phyloP scores from a whole-genome alignment of 2,329 filamentous ascomycete species.

The Ophiostoma novo-ulmi region DNA sequence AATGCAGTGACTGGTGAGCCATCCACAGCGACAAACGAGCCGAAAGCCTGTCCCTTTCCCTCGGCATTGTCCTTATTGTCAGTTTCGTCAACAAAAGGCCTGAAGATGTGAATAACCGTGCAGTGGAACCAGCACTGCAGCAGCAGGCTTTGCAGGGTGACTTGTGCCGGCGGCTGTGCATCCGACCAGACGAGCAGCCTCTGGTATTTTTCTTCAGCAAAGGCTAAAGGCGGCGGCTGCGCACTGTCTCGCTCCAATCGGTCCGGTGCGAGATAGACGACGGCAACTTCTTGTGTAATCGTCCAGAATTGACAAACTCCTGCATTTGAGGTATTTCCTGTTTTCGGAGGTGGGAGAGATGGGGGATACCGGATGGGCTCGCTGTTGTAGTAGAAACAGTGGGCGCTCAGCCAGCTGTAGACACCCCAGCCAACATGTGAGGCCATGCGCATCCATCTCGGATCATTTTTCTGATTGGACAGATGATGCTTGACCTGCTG shows the following conservation, averaged over 20 bases:
- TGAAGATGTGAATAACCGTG: conserved; percentile 24
- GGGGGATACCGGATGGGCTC: conserved; percentile 14
- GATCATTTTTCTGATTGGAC: neutral
- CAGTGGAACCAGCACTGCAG: conserved; percentile 27
- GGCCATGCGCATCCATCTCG: conserved; percentile 21
- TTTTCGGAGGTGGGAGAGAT: neutral
- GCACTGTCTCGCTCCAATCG: neutral
- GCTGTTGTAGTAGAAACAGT: conserved; percentile 22
- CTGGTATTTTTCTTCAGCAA: conserved; percentile 27
- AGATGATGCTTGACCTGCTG: neutral
- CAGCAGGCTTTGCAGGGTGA: conserved; percentile 21
- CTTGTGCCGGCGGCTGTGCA: conserved; percentile 14
- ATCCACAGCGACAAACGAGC: neutral
- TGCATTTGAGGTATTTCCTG: neutral
- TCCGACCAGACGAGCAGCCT: conserved; percentile 29
- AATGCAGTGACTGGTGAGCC: neutral
- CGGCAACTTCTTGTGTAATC: neutral
- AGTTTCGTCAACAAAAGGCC: conserved; percentile 23
- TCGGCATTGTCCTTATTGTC: neutral
- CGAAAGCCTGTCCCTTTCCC: neutral
- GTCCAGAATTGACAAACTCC: neutral
- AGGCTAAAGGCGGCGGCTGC: conserved; percentile 23
- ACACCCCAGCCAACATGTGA: conserved; percentile 23
- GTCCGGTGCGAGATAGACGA: neutral
- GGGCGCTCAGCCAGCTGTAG: conserved; percentile 22